Conservation (phyloP, 2,329 filamentous ascomycete species). For the Alternaria arbusti region DNA sequence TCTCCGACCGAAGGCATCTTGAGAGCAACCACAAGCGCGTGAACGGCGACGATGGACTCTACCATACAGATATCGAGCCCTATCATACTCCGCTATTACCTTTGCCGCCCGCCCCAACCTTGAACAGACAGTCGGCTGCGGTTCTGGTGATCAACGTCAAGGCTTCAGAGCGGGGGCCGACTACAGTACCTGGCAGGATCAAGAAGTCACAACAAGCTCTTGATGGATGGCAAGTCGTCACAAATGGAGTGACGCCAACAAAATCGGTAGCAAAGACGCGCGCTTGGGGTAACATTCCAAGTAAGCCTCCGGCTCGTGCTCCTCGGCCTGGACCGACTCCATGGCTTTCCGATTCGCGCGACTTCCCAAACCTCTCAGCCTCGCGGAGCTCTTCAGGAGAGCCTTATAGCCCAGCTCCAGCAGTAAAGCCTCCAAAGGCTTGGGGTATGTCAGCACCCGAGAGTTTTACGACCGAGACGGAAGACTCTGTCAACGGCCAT, state of each 20-base stretch:
- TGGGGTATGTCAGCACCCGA: constrained; percentile 5
- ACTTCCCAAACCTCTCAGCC: background rate
- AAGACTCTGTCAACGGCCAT: background rate
- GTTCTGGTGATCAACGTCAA: constrained; percentile 15
- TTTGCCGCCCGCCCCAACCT: background rate
- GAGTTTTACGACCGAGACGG: background rate
- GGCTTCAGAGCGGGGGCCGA: background rate
- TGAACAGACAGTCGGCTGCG: constrained; percentile 7
- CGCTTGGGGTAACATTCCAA: constrained; percentile 2
- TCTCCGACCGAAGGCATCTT: constrained; percentile 30
- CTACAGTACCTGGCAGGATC: background rate
- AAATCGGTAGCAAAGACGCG: background rate
- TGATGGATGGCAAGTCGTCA: constrained; percentile 5
- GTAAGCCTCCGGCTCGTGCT: background rate
- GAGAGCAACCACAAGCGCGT: constrained; percentile 23
- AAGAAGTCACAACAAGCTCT: background rate
- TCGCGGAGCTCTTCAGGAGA: background rate
- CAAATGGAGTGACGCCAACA: background rate
- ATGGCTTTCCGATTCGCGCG: background rate
- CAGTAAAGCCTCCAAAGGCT: background rate
- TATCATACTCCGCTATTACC: constrained; percentile 19
- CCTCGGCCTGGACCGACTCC: background rate
- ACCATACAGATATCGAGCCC: constrained; percentile 20
- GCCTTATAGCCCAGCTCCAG: background rate
- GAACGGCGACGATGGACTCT: constrained; percentile 22